A percentile compares a stretch with the other conserved stretches of the same genome.
These are phyloP conservation scores for Ophidiomyces ophidiicola DNA, from an alignment of 2,329 filamentous ascomycete genomes.

Conservation along the genomic window DNA sequence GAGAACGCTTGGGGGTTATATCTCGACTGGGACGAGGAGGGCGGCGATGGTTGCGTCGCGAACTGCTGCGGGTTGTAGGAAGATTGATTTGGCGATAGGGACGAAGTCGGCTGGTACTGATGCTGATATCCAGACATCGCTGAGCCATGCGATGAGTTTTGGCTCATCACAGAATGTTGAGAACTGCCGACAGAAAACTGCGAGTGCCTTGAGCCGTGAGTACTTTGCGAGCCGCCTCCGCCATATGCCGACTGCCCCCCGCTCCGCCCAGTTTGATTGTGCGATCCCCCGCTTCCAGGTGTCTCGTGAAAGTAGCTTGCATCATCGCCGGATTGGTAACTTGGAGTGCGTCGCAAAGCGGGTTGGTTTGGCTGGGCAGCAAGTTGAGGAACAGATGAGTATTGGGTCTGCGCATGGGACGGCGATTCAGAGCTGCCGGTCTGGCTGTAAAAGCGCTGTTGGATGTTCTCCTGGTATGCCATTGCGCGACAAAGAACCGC, in stretches of 20 bases:
- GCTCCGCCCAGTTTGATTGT: constrained; percentile 23
- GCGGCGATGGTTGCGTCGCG: constrained; percentile 35
- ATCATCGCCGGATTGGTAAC: constrained; percentile 69
- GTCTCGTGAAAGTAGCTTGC: constrained; percentile 38
- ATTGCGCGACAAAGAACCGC: constrained; percentile 2
- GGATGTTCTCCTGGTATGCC: constrained; percentile 9
- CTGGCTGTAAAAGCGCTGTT: constrained; percentile 8
- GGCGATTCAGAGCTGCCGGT: constrained; percentile 8
- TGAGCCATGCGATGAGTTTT: constrained; percentile 32
- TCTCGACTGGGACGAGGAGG: constrained; percentile 37
- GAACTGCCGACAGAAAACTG: constrained; percentile 25
- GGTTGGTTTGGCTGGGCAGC: constrained; percentile 32
- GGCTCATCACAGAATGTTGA: constrained; percentile 28
- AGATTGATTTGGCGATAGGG: constrained; percentile 34
- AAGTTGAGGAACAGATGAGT: constrained; percentile 30
- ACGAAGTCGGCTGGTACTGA: constrained; percentile 34
- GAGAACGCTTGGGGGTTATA: constrained; percentile 62
- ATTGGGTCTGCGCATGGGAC: constrained; percentile 27
- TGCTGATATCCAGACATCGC: constrained; percentile 41
- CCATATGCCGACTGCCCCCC: constrained; percentile 27
- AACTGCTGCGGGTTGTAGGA: constrained; percentile 55
- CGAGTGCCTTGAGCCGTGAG: constrained; percentile 26
- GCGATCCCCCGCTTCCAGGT: constrained; percentile 11
- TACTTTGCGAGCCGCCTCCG: constrained; percentile 24
- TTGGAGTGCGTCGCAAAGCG: constrained; percentile 46